These are phyloP conservation scores for Isabelozyma pseudorhagii DNA, from an alignment of 805 yeast species.

Conservation along the genomic window DNA sequence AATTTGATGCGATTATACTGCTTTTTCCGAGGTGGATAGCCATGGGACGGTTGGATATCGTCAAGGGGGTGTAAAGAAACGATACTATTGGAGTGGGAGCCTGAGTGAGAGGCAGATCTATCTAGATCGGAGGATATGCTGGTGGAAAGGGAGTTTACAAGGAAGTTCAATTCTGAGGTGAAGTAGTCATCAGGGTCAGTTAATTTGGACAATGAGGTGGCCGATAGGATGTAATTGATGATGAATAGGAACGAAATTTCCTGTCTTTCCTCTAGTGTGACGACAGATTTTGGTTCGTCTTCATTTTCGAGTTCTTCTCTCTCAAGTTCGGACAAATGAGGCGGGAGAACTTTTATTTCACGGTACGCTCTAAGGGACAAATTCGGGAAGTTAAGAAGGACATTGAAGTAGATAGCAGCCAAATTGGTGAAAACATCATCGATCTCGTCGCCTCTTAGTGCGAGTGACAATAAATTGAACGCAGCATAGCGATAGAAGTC, in stretches of 20 bases:
- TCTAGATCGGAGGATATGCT: constrained; percentile 21
- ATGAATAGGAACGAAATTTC: constrained; percentile 27
- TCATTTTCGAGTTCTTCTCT: background rate
- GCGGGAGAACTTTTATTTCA: background rate
- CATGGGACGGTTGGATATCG: background rate
- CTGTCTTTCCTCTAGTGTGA: constrained; percentile 16
- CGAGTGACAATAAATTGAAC: constrained; percentile 20
- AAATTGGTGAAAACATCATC: constrained; percentile 6
- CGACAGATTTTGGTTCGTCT: background rate
- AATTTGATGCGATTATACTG: constrained; percentile 5
- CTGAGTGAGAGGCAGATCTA: constrained; percentile 18
- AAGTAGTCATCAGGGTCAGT: constrained; percentile 11
- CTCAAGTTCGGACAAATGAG: background rate
- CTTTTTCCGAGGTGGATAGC: background rate
- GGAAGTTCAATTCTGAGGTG: constrained; percentile 13
- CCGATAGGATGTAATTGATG: constrained; percentile 19
- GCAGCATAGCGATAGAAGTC: constrained; percentile 25
- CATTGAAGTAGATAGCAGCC: constrained; percentile 23
- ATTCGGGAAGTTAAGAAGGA: constrained; percentile 21
- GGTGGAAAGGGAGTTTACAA: constrained; percentile 16
- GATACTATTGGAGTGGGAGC: constrained; percentile 15
- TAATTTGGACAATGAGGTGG: constrained; percentile 13
- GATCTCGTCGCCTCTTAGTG: constrained; percentile 8
- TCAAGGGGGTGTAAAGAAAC: constrained; percentile 8
- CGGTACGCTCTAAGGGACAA: constrained; percentile 4